These are phyloP conservation scores for Hanseniaspora sp. DNA, from an alignment of 1,139 yeast genomes.

Conservation along the genomic window DNA sequence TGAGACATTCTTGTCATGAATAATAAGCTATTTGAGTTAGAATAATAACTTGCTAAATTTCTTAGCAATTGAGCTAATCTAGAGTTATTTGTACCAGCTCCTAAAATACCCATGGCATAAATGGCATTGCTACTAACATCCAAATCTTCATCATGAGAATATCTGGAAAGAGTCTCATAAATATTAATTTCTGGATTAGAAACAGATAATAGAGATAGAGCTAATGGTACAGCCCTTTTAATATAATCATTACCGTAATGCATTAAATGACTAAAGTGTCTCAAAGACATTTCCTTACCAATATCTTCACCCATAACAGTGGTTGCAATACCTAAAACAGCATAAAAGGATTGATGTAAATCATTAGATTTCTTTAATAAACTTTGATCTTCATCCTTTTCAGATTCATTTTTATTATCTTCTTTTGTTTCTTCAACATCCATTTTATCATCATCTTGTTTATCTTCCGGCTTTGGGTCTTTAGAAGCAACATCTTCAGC, in stretches of 20 bases:
- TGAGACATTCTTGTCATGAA: constrained; percentile 93
- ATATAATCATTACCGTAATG: constrained; percentile 91
- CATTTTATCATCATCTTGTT: constrained; percentile 22
- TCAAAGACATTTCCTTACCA: constrained; percentile 93
- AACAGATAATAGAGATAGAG: constrained; percentile 89
- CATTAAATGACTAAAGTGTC: constrained; percentile 95
- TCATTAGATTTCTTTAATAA: constrained; percentile 41
- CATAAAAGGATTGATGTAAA: constrained; percentile 57
- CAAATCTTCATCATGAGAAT: constrained; percentile 88
- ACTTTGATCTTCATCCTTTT: constrained; percentile 23
- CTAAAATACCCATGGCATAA: constrained; percentile 94
- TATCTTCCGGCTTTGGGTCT: constrained; percentile 15
- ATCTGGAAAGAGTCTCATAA: constrained; percentile 88
- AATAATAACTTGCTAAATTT: constrained; percentile 87
- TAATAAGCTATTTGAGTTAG: constrained; percentile 79
- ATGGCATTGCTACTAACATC: constrained; percentile 94
- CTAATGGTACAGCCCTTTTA: constrained; percentile 91
- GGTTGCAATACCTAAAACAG: constrained; percentile 87
- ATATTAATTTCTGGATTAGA: constrained; percentile 96
- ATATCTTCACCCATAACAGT: constrained; percentile 97
- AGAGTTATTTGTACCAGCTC: constrained; percentile 98
- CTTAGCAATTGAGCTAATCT: constrained; percentile 90
- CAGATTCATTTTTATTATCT: constrained; percentile 21
- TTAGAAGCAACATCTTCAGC: constrained; percentile 23
- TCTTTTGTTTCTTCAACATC: constrained; percentile 22